Base-by-base conservation (phyloP, 768 basidiomycete genomes). In the Leucosporidium yakuticum region DNA sequence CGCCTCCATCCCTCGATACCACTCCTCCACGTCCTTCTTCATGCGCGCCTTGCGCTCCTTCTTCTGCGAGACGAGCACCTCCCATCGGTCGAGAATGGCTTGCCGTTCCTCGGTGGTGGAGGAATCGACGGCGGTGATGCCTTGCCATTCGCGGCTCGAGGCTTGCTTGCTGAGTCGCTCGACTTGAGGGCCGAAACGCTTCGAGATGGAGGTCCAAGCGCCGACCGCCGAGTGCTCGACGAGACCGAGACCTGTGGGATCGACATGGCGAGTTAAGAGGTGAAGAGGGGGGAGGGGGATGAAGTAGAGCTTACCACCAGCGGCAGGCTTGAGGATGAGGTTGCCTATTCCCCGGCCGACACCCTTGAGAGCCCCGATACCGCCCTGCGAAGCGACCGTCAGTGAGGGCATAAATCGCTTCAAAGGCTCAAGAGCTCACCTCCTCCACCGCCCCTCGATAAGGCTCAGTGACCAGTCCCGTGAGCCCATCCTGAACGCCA, bases 181-280 rank as follows among this genome's bases (percentile, higher is more conserved):
- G 7, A 27, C 53, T 27, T 54, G 53, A 25, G 53, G 53, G 25
- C 53, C 53, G 25, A 54, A 69, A 3, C 74, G 65, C n/a, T 77
- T 74, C 59, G 79, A 79, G 17, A 77, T 69, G 50, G 77, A 78
- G 62, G 80, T 81, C 80, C 79, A 81, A 27, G 79, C 77, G 17
- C 82, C 81, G 23, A 76, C 69, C 34, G 79, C 64, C 11, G 79
- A 78, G 63, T 76, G 73, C 8, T 79, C 76, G 20, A 81, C 74
- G 29, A 80, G 67, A n/a, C 79, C 80, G 29, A 80, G 67, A 27
- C 79, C 80, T 4, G 9, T 44, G 25, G n/a, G 59, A 34, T 15
- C 29, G 34, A 15, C 31, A 12, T 1, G 4, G 53, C 8, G 5
- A 54, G 53, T 27, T 21, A 54, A 27, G 4, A 12, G 8, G 17